A percentile compares a stretch with the other conserved stretches of the same genome.
These are phyloP conservation scores for Hemerocallis citrina DNA, from an alignment of 106 monocot genomes.

Conservation along the genomic window DNA sequence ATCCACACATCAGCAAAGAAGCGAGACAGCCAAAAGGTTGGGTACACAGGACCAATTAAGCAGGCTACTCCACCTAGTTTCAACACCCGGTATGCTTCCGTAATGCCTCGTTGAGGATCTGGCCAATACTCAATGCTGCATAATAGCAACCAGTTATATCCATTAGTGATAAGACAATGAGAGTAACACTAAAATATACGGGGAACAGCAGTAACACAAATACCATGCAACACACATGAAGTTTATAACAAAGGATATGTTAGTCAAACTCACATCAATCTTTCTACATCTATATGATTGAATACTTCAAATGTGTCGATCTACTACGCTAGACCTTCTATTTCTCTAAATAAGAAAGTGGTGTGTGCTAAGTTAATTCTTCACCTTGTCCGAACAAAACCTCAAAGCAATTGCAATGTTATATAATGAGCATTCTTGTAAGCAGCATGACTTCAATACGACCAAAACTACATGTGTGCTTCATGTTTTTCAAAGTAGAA, in stretches of 20 bases:
- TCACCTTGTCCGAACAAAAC: too few relatives aligned
- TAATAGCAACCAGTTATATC: not conserved
- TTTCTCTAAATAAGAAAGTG: too few relatives aligned
- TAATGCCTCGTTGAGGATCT: constrained; percentile 87
- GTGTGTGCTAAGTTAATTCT: too few relatives aligned
- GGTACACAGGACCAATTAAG: constrained; percentile 83
- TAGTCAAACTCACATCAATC: not conserved
- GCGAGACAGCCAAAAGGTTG: constrained; percentile 94
- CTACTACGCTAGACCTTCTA: too few relatives aligned
- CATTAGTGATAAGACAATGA: not conserved
- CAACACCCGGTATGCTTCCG: constrained; percentile 83
- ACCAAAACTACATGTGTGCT: too few relatives aligned
- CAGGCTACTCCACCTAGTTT: constrained; percentile 77
- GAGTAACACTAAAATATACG: not conserved
- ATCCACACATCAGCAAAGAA: constrained; percentile 97
- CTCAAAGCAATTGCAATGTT: too few relatives aligned
- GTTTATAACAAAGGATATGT: not conserved
- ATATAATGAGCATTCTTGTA: too few relatives aligned
- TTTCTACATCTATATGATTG: too few relatives aligned
- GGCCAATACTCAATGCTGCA: constrained; percentile 95
- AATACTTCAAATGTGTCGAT: too few relatives aligned
- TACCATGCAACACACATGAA: not conserved
- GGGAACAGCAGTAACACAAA: not conserved
- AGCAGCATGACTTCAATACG: too few relatives aligned
- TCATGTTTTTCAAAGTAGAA: too few relatives aligned